A percentile compares a stretch with the other conserved stretches of the same genome.
phyloP scores from a whole-genome alignment of 208 protist species.

The Crithidia expoeki region DNA sequence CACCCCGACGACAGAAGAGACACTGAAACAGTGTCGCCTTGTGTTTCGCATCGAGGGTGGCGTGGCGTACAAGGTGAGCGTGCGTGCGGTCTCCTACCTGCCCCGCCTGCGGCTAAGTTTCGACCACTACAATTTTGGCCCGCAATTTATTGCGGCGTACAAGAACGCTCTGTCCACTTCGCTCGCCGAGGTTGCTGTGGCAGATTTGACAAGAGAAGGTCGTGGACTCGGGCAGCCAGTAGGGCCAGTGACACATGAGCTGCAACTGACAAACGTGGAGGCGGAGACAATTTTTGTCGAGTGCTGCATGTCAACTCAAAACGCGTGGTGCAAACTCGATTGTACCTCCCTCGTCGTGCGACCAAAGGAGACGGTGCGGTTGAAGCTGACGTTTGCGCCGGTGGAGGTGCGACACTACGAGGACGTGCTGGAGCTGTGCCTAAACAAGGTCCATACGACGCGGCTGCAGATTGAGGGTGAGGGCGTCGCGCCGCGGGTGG shows the following conservation, averaged over 20 bases:
- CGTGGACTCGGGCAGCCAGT: background rate
- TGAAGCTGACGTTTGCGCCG: slow-evolving; percentile 91
- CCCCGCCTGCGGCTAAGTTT: slow-evolving; percentile 92
- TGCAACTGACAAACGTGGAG: slow-evolving; percentile 93
- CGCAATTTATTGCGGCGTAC: slow-evolving; percentile 85
- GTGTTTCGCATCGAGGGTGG: slow-evolving; percentile 80
- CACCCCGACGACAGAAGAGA: slow-evolving; percentile 74
- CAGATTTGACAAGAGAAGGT: background rate
- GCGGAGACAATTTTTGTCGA: slow-evolving; percentile 86
- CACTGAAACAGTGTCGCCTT: slow-evolving; percentile 70
- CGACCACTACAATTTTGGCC: slow-evolving; percentile 91
- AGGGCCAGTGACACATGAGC: slow-evolving; percentile 30
- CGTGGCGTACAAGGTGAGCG: slow-evolving; percentile 78
- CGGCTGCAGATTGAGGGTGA: slow-evolving; percentile 89
- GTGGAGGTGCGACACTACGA: slow-evolving; percentile 78
- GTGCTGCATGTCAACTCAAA: slow-evolving; percentile 72
- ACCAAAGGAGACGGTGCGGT: slow-evolving; percentile 67
- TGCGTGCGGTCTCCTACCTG: slow-evolving; percentile 78
- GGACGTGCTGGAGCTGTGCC: slow-evolving; percentile 90
- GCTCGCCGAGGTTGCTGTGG: background rate
- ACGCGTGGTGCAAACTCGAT: slow-evolving; percentile 87
- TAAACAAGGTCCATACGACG: slow-evolving; percentile 93
- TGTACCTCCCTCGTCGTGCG: slow-evolving; percentile 84
- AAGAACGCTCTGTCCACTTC: slow-evolving; percentile 25
- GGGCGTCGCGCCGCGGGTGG: slow-evolving; percentile 88